Conservation (phyloP, 768 basidiomycete genomes). For the Suillus paluster region DNA sequence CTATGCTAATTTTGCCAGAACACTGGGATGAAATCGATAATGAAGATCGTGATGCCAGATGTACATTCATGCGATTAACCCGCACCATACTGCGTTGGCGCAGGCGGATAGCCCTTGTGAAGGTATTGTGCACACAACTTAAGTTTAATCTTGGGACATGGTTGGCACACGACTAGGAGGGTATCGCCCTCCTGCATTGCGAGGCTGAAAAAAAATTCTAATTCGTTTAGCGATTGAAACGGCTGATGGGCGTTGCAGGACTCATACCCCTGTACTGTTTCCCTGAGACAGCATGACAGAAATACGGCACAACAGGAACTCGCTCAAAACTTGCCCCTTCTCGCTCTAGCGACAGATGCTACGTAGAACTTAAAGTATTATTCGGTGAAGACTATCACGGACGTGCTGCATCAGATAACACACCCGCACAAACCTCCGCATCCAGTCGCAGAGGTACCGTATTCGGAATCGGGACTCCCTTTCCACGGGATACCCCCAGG, state of each 20-base stretch:
- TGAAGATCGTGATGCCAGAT: slow-evolving; percentile 35
- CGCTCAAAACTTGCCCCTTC: neutral
- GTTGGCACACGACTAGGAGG: slow-evolving; percentile 27
- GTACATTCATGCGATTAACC: slow-evolving; percentile 29
- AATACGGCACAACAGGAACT: neutral
- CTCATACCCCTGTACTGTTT: neutral
- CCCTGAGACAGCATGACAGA: neutral
- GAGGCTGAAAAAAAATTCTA: neutral
- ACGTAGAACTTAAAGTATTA: neutral
- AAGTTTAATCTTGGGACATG: slow-evolving; percentile 27
- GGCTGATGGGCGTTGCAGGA: neutral
- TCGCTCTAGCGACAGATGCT: neutral
- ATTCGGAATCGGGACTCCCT: neutral
- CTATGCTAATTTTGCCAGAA: slow-evolving; percentile 34
- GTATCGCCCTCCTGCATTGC: neutral
- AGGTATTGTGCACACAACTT: slow-evolving; percentile 20
- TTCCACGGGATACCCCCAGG: slow-evolving; percentile 2
- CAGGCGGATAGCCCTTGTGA: slow-evolving; percentile 33
- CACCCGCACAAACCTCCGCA: neutral
- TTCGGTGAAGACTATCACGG: neutral
- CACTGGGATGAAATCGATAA: slow-evolving; percentile 29
- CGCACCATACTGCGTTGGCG: slow-evolving; percentile 36
- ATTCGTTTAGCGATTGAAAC: neutral
- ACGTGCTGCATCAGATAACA: neutral
- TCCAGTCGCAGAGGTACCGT: neutral